Base-by-base conservation (phyloP, 257 asterid species). In the Petunia secreta region DNA sequence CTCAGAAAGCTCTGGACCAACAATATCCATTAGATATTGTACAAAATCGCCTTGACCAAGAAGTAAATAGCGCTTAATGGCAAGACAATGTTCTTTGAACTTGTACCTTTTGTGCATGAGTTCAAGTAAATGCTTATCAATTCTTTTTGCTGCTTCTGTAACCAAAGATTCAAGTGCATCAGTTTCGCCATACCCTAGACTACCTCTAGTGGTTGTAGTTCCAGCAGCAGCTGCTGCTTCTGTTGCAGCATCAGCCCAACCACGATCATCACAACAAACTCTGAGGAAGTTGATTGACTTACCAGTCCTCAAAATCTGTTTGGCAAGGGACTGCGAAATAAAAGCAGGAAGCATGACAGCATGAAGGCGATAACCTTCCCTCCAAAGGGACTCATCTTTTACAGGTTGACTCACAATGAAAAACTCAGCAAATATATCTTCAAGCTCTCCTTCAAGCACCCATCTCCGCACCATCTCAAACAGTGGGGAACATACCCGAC, bases 41-140 rank as follows among this genome's bases (percentile, higher is more conserved):
- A 96, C 99, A 81, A 96, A 96, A 84, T 96, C 99, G 78, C 99
- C 99, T 85, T 91, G 99, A 79, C 98, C 99, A 60, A 96, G 98
- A 85, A 96, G 98, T 77, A 96, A 77, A 87, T 96, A 96, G 59
- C 97, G 93, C 87, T 96, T 96, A 84, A 96, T 96, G 14, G 99
- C 98, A 75, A 96, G 97, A 85, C 98, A 96, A 81, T 96, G 99
- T 80, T 96, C 99, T 86, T 90, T 96, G 89, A 96, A 94, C 88
- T 88, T 94, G 82, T 90, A 96, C 79, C 85, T 88, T 53, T 88
- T 91, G 84, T 90, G 89, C 87, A 96, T 91, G 60, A 92, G 98
- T 85, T 94, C 95, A 84, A 96, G 84, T 86, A 96, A 88, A 91
- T 90, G 98, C 60, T 84, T 92, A 83, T 96, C 98, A 65, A 96